phyloP scores from a whole-genome alignment of 805 yeast genomes.

The Starmerella ratchasimensis region DNA sequence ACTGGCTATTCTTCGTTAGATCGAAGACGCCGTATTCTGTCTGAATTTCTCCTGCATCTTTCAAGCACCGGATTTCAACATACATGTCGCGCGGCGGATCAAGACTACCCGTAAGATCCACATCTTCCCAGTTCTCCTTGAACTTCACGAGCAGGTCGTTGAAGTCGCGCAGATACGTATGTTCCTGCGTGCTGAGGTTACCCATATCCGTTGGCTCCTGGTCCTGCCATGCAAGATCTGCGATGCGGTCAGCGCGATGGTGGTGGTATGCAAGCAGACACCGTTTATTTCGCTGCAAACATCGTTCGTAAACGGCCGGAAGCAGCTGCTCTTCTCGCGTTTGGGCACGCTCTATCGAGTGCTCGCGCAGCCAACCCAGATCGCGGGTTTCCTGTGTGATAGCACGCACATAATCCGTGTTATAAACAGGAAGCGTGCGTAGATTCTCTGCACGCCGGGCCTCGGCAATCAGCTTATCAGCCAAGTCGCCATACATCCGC shows the following conservation, averaged over 20 bases:
- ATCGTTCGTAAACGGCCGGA: conserved; percentile 51
- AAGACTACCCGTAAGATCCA: conserved; percentile 78
- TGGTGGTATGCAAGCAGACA: conserved; percentile 76
- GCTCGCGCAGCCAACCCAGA: conserved; percentile 31
- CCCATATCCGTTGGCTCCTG: conserved; percentile 26
- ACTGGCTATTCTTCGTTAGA: conserved; percentile 83
- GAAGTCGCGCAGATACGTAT: conserved; percentile 60
- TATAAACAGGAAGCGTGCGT: conserved; percentile 54
- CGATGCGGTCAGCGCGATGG: conserved; percentile 53
- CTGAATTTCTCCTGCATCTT: conserved; percentile 93
- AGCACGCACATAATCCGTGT: conserved; percentile 53
- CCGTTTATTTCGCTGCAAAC: conserved; percentile 79
- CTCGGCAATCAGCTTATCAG: conserved; percentile 68
- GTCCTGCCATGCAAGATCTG: conserved; percentile 54
- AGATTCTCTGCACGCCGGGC: conserved; percentile 65
- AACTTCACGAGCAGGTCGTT: conserved; percentile 57
- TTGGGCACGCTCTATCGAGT: conserved; percentile 41
- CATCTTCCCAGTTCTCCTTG: conserved; percentile 65
- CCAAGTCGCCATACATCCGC: conserved; percentile 92
- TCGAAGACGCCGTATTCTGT: conserved; percentile 92
- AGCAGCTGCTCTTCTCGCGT: conserved; percentile 26
- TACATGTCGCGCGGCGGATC: conserved; percentile 86
- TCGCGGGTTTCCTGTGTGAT: conserved; percentile 54
- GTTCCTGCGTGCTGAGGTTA: conserved; percentile 61
- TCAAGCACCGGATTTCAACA: conserved; percentile 82